Percentiles rank a stretch among this genome's conserved stretches.
phyloP scores from a whole-genome alignment of 768 basidiomycete species.

The Xerocomellus intermedius region DNA sequence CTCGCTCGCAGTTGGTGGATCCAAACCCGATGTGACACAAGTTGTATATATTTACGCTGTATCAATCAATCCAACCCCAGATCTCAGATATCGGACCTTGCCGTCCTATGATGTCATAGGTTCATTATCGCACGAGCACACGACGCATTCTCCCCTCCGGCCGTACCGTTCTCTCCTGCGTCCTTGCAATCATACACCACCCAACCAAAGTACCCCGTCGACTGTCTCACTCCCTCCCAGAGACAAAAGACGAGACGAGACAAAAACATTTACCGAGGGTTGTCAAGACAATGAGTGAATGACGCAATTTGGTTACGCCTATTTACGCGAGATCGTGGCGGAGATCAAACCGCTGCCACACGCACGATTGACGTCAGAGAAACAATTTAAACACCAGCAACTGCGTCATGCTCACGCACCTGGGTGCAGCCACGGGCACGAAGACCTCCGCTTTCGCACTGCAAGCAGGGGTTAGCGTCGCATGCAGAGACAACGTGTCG shows the following conservation, averaged over 20 bases:
- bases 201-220: neutral
- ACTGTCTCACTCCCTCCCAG: neutral
- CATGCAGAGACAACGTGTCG: constrained; percentile 10
- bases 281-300: constrained; percentile 33
- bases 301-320: constrained; percentile 32
- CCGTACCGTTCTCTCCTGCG: neutral
- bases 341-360: constrained; percentile 55
- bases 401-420: constrained; percentile 47
- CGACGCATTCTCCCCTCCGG: neutral
- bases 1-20: constrained; percentile 25
- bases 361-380: constrained; percentile 29
- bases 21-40: constrained; percentile 35
- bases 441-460: constrained; percentile 85
- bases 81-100: constrained; percentile 33
- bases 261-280: constrained; percentile 15
- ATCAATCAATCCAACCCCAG: constrained; percentile 30
- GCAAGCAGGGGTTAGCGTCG: constrained; percentile 21
- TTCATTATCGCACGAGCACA: constrained; percentile 8
- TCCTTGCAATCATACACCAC: neutral
- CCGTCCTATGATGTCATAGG: constrained; percentile 33
- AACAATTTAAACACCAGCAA: neutral
- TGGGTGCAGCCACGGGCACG: constrained; percentile 80
- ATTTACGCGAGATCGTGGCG: constrained; percentile 52
- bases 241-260: neutral
- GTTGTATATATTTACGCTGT: constrained; percentile 39